Evolutionary conservation across 2,329 filamentous ascomycete genomes (phyloP), one percentile per base, ranked within the genome.

Genomic region (Geosmithia flava): DNA sequence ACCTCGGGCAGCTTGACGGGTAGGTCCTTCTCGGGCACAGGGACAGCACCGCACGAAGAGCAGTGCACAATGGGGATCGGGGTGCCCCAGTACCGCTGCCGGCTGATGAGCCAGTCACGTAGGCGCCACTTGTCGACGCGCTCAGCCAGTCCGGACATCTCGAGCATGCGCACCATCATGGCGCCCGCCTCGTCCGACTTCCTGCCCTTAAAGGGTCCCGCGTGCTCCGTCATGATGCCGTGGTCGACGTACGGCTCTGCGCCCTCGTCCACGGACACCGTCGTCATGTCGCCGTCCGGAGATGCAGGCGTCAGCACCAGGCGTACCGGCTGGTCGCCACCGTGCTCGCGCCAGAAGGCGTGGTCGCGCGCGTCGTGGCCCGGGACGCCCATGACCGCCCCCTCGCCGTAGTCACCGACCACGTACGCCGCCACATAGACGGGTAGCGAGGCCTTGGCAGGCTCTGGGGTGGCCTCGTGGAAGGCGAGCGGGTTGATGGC

Each of bases 21-120:
- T 11, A 95, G 75, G 49, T 94, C 75, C 10, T 83, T 69, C 2
- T 78, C 76, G 1, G 87, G 86, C 1, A 95, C 88, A 1, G 87
- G 82, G 1, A 94, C 85, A 2, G 83, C 68, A 7, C 89, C 89
- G 61, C 89, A 95, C 7, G 72, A 72, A 17, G 67, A 62, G 59
- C 89, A 95, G 65, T 95, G 87, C 37, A 95, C 72, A 47, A 95
- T 89, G 17, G 89, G 89, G 47, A 95, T 95, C 0, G 89, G 89
- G 0, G 88, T 79, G 15, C 89, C 89, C 89, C 89, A 95, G 61
- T 94, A 95, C 53, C 89, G 74, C 63, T 95, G 89, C n/a, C 89
- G 80, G 61, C 87, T 94, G 56, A 95, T 84, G 49, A 95, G 70
- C 89, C 89, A 95, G 64, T 95, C 89, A 51, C 87, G 74, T 23